A percentile compares a stretch with the other conserved stretches of the same genome.
Evolutionary conservation across 2,329 filamentous ascomycete species (phyloP).

Genomic region (Setomelanomma holmii): DNA sequence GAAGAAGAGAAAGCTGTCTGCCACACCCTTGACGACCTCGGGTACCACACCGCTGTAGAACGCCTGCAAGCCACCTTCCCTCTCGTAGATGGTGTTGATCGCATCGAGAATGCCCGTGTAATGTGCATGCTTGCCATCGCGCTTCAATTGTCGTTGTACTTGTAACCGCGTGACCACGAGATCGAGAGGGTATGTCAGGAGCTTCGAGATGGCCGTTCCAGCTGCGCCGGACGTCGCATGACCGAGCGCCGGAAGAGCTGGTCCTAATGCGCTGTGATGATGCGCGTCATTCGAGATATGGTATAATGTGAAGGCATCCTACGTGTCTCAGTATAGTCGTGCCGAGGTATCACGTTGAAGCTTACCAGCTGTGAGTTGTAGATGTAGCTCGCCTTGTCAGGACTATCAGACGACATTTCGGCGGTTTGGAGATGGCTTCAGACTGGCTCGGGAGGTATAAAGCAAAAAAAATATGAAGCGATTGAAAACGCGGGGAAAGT

Average conservation of each 20-base stretch:
- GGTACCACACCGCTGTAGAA: constrained; percentile 64
- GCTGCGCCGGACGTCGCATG: constrained; percentile 82
- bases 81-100: constrained; percentile 71
- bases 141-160: constrained; percentile 69
- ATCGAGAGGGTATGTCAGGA: constrained; percentile 80
- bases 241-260: constrained; percentile 74
- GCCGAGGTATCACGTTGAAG: not conserved
- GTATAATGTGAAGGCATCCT: constrained; percentile 54
- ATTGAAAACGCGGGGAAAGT: constrained; percentile 31
- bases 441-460: not conserved
- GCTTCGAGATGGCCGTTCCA: constrained; percentile 79
- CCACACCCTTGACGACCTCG: constrained; percentile 56
- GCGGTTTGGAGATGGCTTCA: not conserved
- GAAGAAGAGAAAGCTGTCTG: constrained; percentile 87
- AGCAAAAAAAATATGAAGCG: constrained; percentile 2
- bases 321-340: constrained; percentile 9
- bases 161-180: constrained; percentile 83
- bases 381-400: constrained; percentile 38
- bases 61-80: constrained; percentile 72
- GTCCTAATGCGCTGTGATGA: constrained; percentile 42
- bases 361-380: constrained; percentile 56
- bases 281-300: constrained; percentile 49
- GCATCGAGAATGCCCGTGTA: constrained; percentile 75
- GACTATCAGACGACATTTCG: constrained; percentile 10
- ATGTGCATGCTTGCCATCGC: constrained; percentile 51